phyloP scores from a whole-genome alignment of 1,139 yeast species.

The Suhomyces wounanorum region DNA sequence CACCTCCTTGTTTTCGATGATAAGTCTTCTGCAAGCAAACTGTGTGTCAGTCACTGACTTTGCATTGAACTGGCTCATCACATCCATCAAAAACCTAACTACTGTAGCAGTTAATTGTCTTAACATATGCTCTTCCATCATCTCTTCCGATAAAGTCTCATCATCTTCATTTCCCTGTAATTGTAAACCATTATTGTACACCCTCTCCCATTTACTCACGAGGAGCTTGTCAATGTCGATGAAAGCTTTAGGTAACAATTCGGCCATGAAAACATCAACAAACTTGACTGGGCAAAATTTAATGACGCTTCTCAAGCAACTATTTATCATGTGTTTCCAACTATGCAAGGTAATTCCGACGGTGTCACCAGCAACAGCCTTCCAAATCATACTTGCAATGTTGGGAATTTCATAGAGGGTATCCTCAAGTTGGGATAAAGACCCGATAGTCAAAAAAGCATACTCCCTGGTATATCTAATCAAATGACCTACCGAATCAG shows the following conservation, averaged over 20 bases:
- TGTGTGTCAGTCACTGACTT: slow-evolving; percentile 57
- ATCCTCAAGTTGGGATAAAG: slow-evolving; percentile 86
- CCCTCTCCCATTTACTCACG: slow-evolving; percentile 72
- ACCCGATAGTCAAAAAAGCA: slow-evolving; percentile 86
- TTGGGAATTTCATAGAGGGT: slow-evolving; percentile 86
- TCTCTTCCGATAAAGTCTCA: slow-evolving; percentile 89
- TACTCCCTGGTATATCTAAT: slow-evolving; percentile 95
- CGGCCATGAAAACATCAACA: slow-evolving; percentile 70
- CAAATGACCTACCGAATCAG: slow-evolving; percentile 97
- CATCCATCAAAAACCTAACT: slow-evolving; percentile 85
- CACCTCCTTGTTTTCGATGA: slow-evolving; percentile 63
- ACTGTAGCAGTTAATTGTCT: slow-evolving; percentile 92
- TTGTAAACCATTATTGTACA: slow-evolving; percentile 68
- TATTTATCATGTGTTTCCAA: slow-evolving; percentile 94
- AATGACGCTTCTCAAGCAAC: slow-evolving; percentile 82
- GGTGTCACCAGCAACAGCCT: slow-evolving; percentile 81
- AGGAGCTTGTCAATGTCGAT: slow-evolving; percentile 71
- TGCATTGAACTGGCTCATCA: slow-evolving; percentile 71
- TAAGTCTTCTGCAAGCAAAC: slow-evolving; percentile 61
- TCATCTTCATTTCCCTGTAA: slow-evolving; percentile 72
- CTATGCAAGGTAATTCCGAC: slow-evolving; percentile 90
- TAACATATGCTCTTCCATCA: slow-evolving; percentile 95
- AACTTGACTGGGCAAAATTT: slow-evolving; percentile 81
- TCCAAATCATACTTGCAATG: slow-evolving; percentile 75
- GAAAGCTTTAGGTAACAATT: slow-evolving; percentile 75